Base-by-base conservation (phyloP, 2,329 filamentous ascomycete species). In the Parasarocladium wereldwijsianum region DNA sequence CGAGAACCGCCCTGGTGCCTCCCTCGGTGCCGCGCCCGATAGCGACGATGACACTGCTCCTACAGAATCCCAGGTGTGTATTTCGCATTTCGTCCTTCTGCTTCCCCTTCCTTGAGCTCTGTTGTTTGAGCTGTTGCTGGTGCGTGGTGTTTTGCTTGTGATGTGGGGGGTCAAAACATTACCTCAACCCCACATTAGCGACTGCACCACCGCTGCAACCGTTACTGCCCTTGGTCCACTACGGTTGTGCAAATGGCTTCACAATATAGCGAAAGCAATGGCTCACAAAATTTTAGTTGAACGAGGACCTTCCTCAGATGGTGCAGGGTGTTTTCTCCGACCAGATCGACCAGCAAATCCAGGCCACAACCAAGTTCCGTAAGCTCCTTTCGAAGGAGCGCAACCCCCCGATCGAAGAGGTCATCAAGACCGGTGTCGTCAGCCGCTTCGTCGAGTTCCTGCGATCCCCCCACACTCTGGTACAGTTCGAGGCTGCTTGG, bases 401-500 rank as follows among this genome's bases (percentile, higher is more conserved):
- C 51, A 98, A 98, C 64, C 90, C 90, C 26, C 90, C 90, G 26
- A 98, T 98, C 53, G 90, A 98, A 64, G 85, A 92, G 53, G 90
- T 98, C 44, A 98, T 98, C 60, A 93, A 96, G 70, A 96, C 90
- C 35, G 90, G 90, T 49, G 90, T 98, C 40, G 90, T 98, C 42
- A 79, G 76, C 64, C 81, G 90, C 51, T 98, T 98, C 50, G 90
- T 98, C 58, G 85, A 94, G 58, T 98, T 98, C 60, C 77, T 98
- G 37, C 82, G 84, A 52, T 98, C 90, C 33, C 90, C 90, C 40
- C 90, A 98, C 60, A 96, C 90, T 19, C 72, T 98, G 28, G 90
- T 98, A 33, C 90, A 98, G 60, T 98, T 98, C 52, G 90, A 98
- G 67, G 90, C 90, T 47, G 90, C 90, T 24, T 98, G 90, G 90